phyloP scores from a whole-genome alignment of 257 asterid species.

The Fraxinus anomala region DNA sequence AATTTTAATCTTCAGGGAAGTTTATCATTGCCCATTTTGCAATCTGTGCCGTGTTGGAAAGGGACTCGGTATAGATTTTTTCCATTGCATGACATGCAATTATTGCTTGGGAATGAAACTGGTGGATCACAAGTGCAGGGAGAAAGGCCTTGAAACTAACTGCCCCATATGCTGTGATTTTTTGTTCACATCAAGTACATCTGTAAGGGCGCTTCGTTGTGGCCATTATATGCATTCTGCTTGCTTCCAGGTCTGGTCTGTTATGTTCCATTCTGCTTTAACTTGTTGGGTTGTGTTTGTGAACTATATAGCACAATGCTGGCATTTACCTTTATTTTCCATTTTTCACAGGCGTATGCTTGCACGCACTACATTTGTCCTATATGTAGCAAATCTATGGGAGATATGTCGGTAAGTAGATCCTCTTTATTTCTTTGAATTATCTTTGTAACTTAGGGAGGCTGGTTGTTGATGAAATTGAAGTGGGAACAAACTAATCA shows the following conservation, averaged over 20 bases:
- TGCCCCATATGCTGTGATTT: conserved; percentile 96
- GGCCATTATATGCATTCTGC: conserved; percentile 99
- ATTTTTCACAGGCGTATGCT: conserved; percentile 74
- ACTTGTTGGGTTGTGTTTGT: neutral
- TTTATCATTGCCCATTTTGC: conserved; percentile 96
- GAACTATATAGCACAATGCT: neutral
- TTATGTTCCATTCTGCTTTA: conserved; percentile 9
- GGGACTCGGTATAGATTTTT: conserved; percentile 90
- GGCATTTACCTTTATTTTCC: conserved; percentile 21
- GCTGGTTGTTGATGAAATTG: conserved; percentile 1
- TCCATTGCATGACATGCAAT: conserved; percentile 98
- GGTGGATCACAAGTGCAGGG: conserved; percentile 88
- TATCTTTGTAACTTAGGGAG: neutral
- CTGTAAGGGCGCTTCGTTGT: conserved; percentile 94
- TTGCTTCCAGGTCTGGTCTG: conserved; percentile 80
- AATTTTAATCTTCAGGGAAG: conserved; percentile 55
- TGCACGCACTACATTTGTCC: conserved; percentile 93
- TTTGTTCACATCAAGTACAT: conserved; percentile 85
- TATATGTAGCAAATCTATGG: conserved; percentile 98
- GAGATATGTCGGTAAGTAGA: conserved; percentile 94
- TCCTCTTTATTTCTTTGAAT: conserved; percentile 16
- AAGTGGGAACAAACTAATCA: neutral
- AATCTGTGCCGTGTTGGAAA: conserved; percentile 91
- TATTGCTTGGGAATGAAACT: conserved; percentile 78
- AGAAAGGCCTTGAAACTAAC: conserved; percentile 94